Percentiles rank a stretch among this genome's conserved stretches.
Evolutionary conservation across 805 yeast genomes (phyloP).

Genomic region (Zygoascus flipseniorum): DNA sequence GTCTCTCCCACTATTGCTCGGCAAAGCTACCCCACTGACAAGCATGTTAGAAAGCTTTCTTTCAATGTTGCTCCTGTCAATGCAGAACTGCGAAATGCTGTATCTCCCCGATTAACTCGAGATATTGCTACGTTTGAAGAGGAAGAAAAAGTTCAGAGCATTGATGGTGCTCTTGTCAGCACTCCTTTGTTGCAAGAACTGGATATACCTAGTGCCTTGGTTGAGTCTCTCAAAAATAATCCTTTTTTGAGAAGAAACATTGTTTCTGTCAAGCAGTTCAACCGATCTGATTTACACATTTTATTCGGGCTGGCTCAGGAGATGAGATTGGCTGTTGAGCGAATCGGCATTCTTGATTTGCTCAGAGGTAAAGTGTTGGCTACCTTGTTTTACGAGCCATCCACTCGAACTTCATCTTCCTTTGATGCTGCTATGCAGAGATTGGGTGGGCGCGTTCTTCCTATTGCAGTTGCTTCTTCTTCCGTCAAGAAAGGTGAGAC

Average conservation of each 20-base stretch:
- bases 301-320: slow-evolving; percentile 97
- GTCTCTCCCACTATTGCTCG: slow-evolving; percentile 7
- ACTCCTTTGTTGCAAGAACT: slow-evolving; percentile 5
- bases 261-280: slow-evolving; percentile 78
- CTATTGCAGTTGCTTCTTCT: slow-evolving; percentile 78
- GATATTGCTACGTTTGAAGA: slow-evolving; percentile 6
- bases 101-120: neutral
- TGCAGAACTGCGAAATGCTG: slow-evolving; percentile 3
- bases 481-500: slow-evolving; percentile 98
- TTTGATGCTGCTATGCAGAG: slow-evolving; percentile 99
- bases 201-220: slow-evolving; percentile 56
- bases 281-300: slow-evolving; percentile 82
- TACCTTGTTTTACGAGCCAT: slow-evolving; percentile 96
- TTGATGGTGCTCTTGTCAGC: neutral
- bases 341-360: slow-evolving; percentile 88
- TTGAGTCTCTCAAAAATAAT: slow-evolving; percentile 73
- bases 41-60: slow-evolving; percentile 9
- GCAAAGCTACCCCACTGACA: neutral
- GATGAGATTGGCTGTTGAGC: slow-evolving; percentile 92
- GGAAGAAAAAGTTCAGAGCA: neutral
- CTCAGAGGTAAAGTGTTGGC: slow-evolving; percentile 86
- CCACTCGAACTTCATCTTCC: slow-evolving; percentile 93
- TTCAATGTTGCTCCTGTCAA: slow-evolving; percentile 25
- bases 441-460: slow-evolving; percentile 93
- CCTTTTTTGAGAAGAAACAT: slow-evolving; percentile 86